Evolutionary conservation across 352 stramenopile genomes (phyloP), one percentile per base, ranked within the genome.

Genomic region (Pythium sp.): DNA sequence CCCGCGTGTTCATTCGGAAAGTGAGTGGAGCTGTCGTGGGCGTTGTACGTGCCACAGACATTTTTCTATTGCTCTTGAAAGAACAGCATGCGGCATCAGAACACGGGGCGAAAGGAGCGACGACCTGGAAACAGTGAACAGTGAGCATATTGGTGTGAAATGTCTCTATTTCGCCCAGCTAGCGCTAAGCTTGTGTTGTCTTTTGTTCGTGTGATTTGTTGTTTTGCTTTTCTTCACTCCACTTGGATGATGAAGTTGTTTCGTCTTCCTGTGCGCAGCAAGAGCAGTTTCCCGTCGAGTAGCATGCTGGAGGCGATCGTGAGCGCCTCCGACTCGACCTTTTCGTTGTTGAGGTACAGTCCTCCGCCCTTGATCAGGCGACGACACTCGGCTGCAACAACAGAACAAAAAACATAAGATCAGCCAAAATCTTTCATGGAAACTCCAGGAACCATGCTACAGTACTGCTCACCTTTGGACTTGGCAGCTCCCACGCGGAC

Each of bases 311-410:
- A 28, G n/a, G 79, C 68, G 6, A 78, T 46, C 1, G 79, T 61
- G 24, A 83, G 32, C 32, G 69, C 8, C 15, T 92, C 86, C 5
- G 78, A 79, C 62, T 83, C 73, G 32, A 97, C 73, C 49, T 89
- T 88, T 55, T 91, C 78, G 57, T 98, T 97, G 69, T 97, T 97
- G 36, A 99, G 69, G 77, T 97, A 98, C 61, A 98, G 82, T 60
- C 97, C 97, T 41, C 97, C 97, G 60, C 94, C 95, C 65, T 98
- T 95, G 74, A 99, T 99, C 57, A 99, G 74, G 68, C 97, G 86
- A 62, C 95, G 84, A 46, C 92, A 97, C 72, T 99, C 97, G 64
- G 96, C 97, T 91, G 64, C 26, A 61, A 70, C 3, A 60, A 20
- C 34, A 62, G 24, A 47, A 46, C 30, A 20, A 1, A 30, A 24